These are phyloP conservation scores for Leccinum ochraceum DNA, from an alignment of 768 basidiomycete genomes.

Conservation along the genomic window DNA sequence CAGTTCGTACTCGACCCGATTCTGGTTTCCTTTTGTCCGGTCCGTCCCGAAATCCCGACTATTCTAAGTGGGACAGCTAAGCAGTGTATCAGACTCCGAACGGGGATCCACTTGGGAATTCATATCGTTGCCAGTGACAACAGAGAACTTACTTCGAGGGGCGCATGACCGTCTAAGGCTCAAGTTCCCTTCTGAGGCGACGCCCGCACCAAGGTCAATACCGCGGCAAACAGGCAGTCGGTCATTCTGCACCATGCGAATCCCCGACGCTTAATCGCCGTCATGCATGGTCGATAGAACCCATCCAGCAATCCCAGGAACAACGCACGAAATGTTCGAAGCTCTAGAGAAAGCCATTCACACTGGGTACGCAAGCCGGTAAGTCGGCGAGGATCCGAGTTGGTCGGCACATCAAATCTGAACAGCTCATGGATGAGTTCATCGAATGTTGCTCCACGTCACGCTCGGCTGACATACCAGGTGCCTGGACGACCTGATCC, in stretches of 20 bases:
- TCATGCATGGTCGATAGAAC: conserved; percentile 10
- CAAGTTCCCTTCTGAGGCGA: conserved; percentile 7
- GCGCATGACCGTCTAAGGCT: conserved; percentile 8
- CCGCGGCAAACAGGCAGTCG: conserved; percentile 17
- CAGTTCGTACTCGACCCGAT: conserved; percentile 11
- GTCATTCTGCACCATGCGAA: conserved; percentile 20
- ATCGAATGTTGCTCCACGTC: neutral
- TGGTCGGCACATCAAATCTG: neutral
- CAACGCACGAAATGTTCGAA: conserved; percentile 13
- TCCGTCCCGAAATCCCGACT: conserved; percentile 12
- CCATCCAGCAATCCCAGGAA: conserved; percentile 5
- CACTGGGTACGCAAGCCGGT: neutral
- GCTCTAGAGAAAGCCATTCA: conserved; percentile 8
- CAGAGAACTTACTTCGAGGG: conserved; percentile 20
- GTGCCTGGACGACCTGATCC: conserved; percentile 25
- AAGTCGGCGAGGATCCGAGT: conserved; percentile 14
- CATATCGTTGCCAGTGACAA: conserved; percentile 25
- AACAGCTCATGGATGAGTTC: neutral
- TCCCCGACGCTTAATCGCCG: conserved; percentile 30
- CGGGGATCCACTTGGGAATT: conserved; percentile 30
- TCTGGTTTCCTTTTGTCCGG: conserved; percentile 12
- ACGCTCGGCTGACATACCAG: conserved; percentile 1
- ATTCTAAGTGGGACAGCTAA: conserved; percentile 1
- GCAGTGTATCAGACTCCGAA: conserved; percentile 9
- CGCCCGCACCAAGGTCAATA: conserved; percentile 10